phyloP scores from a whole-genome alignment of 805 yeast species.

The Alloascoidea africana region DNA sequence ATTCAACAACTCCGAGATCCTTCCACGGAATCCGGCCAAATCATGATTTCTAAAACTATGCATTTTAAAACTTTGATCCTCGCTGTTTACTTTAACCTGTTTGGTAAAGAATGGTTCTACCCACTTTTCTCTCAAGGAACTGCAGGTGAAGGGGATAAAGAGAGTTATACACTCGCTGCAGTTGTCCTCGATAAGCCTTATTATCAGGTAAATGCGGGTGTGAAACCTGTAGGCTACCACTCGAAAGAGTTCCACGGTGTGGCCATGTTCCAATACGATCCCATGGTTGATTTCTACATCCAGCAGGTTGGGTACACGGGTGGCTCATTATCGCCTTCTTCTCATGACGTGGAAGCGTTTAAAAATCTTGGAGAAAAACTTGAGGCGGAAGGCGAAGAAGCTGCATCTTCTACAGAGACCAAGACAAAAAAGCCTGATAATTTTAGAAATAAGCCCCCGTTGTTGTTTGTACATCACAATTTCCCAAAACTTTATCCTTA shows the following conservation, averaged over 20 bases:
- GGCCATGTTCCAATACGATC: not conserved
- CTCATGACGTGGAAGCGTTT: too few species aligned
- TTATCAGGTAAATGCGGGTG: not conserved
- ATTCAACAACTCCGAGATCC: constrained; percentile 31
- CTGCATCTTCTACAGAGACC: constrained; percentile 21
- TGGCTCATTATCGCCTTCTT: too few species aligned
- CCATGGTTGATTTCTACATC: not conserved
- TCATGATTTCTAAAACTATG: constrained; percentile 38
- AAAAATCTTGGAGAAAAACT: not conserved
- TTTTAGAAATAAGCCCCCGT: not conserved
- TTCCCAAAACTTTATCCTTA: not conserved
- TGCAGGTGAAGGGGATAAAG: constrained; percentile 74
- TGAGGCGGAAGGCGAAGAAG: not conserved
- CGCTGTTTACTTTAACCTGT: constrained; percentile 47
- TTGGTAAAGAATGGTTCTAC: constrained; percentile 54
- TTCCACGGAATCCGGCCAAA: constrained; percentile 58
- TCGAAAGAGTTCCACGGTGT: not conserved
- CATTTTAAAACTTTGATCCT: constrained; percentile 45
- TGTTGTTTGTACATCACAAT: not conserved
- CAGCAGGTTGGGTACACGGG: not conserved
- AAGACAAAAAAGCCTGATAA: constrained; percentile 13
- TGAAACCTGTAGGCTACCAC: not conserved
- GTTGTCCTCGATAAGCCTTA: constrained; percentile 30
- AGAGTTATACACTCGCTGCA: constrained; percentile 61
- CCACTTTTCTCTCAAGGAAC: constrained; percentile 56